Evolutionary conservation across 2,329 filamentous ascomycete species (phyloP), one percentile per base, ranked within the genome.

Genomic region (Diplodia mutila): DNA sequence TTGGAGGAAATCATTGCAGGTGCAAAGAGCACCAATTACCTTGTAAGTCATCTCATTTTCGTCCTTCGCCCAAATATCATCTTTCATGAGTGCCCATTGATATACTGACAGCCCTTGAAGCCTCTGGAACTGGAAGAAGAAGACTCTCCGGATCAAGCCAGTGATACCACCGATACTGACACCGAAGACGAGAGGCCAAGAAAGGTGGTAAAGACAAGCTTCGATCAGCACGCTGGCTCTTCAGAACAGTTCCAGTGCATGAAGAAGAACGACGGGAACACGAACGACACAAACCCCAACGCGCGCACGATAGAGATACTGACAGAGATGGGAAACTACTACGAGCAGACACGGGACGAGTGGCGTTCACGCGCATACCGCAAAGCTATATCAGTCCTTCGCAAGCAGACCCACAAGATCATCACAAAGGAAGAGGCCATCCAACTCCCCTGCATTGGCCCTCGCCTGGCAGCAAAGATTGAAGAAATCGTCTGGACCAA

Each of bases 401-500:
- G 87, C 53, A 89, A 87, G 57, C 90, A 94, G 69, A 75, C 81
- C 0, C 75, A 73, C 23, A 90, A 88, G 74, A 86, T 97, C 68
- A 82, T 78, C 4, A 94, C 90, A 0, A 88, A 86, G 68, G 84
- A 88, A 59, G 85, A 96, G 76, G 94, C 94, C 0, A 80, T 85
- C 12, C 77, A 80, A 1, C 83, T 97, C 0, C 87, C 88, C 0
- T 86, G 85, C 68, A 88, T 97, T 42, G 94, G 94, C 8, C 73
- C 83, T 12, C 86, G 91, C 1, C 81, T 97, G 1, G 93, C 93
- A 0, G 83, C 86, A 29, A 97, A 97, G 77, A 95, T 98, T 70
- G 92, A 95, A 73, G 94, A 97, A 75, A 97, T 97, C 52, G 91
- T 88, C 2, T 83, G 84, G 48, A 97, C 92, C 0, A 86, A 92